phyloP scores from a whole-genome alignment of 2,329 filamentous ascomycete genomes.

The Epichloe elymi region DNA sequence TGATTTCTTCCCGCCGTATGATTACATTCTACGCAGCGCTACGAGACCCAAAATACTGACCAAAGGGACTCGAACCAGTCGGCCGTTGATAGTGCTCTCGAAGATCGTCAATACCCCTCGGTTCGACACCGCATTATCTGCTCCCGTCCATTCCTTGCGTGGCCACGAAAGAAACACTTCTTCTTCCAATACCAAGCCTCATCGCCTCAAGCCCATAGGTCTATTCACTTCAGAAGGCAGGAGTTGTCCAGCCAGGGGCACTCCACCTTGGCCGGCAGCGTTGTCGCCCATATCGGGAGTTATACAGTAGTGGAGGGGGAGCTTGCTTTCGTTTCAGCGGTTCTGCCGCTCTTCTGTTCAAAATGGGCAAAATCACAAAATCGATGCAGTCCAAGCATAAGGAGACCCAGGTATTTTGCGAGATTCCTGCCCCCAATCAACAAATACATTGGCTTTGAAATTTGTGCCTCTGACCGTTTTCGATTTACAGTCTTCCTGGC shows the following conservation, averaged over 20 bases:
- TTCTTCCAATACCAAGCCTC: background rate
- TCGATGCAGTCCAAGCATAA: constrained; percentile 52
- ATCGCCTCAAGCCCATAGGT: background rate
- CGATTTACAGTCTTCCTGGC: constrained; percentile 61
- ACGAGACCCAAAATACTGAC: background rate
- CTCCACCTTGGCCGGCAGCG: constrained; percentile 21
- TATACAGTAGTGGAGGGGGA: constrained; percentile 43
- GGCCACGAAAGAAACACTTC: background rate
- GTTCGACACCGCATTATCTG: background rate
- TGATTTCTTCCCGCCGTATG: background rate
- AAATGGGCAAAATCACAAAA: constrained; percentile 58
- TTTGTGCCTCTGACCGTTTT: background rate
- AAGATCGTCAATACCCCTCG: background rate
- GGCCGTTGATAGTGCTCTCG: background rate
- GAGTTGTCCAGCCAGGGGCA: constrained; percentile 21
- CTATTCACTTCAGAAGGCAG: constrained; percentile 4
- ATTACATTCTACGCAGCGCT: background rate
- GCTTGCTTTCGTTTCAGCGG: constrained; percentile 35
- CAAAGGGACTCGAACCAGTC: background rate
- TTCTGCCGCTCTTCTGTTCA: constrained; percentile 44
- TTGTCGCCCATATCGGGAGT: constrained; percentile 27
- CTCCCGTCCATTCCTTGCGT: background rate
- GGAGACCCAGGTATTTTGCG: constrained; percentile 46
- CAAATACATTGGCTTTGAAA: too few species aligned
- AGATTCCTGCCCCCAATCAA: background rate